Base-by-base conservation (phyloP, 768 basidiomycete species). In the Mycena venus region DNA sequence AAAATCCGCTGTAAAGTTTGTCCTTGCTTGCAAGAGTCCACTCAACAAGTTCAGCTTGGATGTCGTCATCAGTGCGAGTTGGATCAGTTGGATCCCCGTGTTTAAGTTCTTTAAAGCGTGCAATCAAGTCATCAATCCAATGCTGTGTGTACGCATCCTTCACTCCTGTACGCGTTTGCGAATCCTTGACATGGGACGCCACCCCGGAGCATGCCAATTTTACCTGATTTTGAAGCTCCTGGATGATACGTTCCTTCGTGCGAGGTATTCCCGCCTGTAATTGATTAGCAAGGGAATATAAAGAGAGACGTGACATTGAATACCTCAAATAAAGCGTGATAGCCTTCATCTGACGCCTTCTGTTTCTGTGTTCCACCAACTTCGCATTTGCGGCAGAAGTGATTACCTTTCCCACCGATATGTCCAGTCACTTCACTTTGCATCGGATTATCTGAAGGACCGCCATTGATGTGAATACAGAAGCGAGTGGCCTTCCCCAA, bases 381-480 rank as follows among this genome's bases (percentile, higher is more conserved):
- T 47, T 78, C 1, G 56, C 87, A 88, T 73, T 84, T 86, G 5
- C 82, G 75, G 64, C 88, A 90, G 7, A 80, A 82, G 14, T 79
- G 72, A 56, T 88, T 89, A 19, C 86, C 85, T 1, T 82, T 80
- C 0, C 80, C 77, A 0, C 88, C 86, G 44, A 85, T 86, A 36
- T 89, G 88, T 5, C 17, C 11, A 8, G 40, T 15, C 5, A 32
- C 61, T 17, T 63, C 27, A 19, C 61, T 38, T 27, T 31, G 29
- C 61, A 47, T 34, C 8, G 47, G 47, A 36, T 62, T 62, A 19
- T 42, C 25, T 40, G 27, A 53, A 7, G 51, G 10, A 29, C 51
- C 51, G 25, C 10, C 51, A 53, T 53, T 53, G 51, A 53, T 27
- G 27, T 25, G 14, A 21, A 84, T 56, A 38, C 77, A 82, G 62